phyloP scores from a whole-genome alignment of 2,329 filamentous ascomycete genomes.

The Neofusicoccum laricinum region DNA sequence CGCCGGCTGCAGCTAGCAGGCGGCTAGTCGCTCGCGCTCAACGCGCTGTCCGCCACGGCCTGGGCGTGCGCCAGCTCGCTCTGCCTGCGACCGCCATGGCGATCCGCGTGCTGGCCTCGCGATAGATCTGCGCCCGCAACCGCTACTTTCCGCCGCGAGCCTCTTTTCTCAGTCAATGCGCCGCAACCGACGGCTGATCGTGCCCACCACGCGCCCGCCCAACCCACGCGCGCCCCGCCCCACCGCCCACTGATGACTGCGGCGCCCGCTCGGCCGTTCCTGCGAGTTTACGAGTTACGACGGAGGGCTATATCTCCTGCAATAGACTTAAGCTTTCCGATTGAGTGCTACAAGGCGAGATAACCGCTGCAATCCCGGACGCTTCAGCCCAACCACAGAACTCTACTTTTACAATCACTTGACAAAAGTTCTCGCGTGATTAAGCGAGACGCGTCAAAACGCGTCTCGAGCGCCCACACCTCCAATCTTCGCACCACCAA shows the following conservation, averaged over 20 bases:
- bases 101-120: slow-evolving; percentile 2
- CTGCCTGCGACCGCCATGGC: not conserved
- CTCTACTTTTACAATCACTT: no score
- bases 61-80: not conserved
- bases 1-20: no score
- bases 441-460: no score
- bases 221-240: not conserved
- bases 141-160: slow-evolving; percentile 3
- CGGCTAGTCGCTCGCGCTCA: no score
- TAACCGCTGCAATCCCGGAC: not conserved
- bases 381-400: not conserved
- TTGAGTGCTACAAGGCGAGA: not conserved
- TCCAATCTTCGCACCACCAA: no score
- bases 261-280: not conserved
- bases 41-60: not conserved
- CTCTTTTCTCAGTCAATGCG: slow-evolving; percentile 12
- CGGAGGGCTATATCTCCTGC: not conserved
- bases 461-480: no score
- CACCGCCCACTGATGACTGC: not conserved
- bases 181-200: slow-evolving; percentile 8
- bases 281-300: not conserved
- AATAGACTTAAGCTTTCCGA: not conserved
- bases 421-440: no score
- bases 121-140: slow-evolving; percentile 8
- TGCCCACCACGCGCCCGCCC: not conserved